Percentiles rank a stretch among this genome's conserved stretches.
Conservation (phyloP, 306 rosid species). For the Acacia melanoxylon region DNA sequence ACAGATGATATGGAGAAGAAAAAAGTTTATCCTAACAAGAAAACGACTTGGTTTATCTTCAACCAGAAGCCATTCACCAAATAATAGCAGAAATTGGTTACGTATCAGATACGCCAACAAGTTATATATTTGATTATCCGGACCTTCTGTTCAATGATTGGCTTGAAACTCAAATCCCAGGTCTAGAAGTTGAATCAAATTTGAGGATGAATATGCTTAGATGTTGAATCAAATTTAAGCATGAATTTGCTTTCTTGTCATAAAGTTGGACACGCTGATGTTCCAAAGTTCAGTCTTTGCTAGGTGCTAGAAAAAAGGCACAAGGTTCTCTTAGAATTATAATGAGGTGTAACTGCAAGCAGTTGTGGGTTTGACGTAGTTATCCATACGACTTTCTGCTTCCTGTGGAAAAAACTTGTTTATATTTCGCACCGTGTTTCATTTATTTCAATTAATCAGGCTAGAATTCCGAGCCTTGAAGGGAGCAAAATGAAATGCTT, state of each 20-base stretch:
- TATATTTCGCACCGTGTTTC: not conserved
- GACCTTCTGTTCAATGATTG: not conserved
- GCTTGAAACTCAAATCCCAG: not conserved
- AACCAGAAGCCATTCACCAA: slow-evolving; percentile 1
- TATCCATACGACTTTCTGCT: not conserved
- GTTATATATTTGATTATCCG: not conserved
- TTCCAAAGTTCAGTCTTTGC: no score
- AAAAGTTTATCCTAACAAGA: not conserved
- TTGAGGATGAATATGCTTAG: not conserved
- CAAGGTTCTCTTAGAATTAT: not conserved
- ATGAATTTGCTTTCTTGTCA: not conserved
- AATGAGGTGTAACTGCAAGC: not conserved
- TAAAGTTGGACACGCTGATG: not conserved
- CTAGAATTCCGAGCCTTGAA: not conserved
- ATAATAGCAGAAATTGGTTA: not conserved
- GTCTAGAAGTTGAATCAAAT: not conserved
- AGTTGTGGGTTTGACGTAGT: not conserved
- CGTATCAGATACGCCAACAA: not conserved
- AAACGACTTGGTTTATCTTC: not conserved
- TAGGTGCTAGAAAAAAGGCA: not conserved
- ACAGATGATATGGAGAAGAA: not conserved
- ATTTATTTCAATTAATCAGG: slow-evolving; percentile 5
- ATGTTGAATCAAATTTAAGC: no score
- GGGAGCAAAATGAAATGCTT: not conserved
- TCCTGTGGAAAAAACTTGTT: not conserved